Evolutionary conservation across 495 filamentous ascomycete species (phyloP).

Genomic region (Aspergillus conjunctus): DNA sequence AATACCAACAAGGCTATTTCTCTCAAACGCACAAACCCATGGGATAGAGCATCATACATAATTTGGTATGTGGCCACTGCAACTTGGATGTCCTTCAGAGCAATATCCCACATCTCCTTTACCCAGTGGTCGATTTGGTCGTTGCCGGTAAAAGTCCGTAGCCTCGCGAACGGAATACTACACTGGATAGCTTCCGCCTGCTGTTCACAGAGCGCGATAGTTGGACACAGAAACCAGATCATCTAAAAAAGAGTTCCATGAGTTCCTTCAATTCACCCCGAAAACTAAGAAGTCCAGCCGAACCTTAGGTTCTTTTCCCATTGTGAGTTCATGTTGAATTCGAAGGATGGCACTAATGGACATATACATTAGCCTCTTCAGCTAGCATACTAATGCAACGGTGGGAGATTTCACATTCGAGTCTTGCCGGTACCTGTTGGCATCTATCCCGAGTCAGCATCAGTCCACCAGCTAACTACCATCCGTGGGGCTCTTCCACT

Average conservation of each 20-base stretch:
- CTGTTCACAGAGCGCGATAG: background rate
- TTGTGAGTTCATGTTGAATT: background rate
- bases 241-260: background rate
- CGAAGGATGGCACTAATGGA: background rate
- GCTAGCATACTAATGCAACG: too few species aligned
- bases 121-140: background rate
- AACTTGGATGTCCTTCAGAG: background rate
- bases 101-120: background rate
- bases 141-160: background rate
- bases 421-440: background rate
- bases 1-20: background rate
- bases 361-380: too few species aligned
- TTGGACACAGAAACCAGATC: background rate
- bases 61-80: background rate
- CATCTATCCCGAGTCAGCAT: too few species aligned
- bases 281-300: too few species aligned
- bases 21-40: background rate
- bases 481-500: too few species aligned
- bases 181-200: background rate
- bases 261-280: too few species aligned
- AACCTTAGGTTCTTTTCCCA: conserved; percentile 1
- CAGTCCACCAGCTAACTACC: too few species aligned
- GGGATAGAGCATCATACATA: conserved; percentile 1
- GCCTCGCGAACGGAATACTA: background rate
- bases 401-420: background rate